A percentile compares a stretch with the other conserved stretches of the same genome.
phyloP scores from a whole-genome alignment of 1,139 yeast species.

The Geotrichum australiense region DNA sequence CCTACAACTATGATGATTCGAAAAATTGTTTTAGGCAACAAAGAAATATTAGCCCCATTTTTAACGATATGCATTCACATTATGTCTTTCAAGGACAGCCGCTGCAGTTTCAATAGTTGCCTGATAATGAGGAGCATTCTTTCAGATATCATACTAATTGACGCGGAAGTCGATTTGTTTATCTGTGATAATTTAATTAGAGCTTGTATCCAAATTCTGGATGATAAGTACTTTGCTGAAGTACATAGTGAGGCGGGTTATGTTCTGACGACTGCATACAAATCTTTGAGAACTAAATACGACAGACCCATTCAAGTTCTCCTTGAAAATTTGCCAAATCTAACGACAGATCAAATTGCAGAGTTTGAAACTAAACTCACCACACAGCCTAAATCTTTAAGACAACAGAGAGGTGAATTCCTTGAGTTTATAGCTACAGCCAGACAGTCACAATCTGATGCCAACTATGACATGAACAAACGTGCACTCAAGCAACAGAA shows the following conservation, averaged over 20 bases:
- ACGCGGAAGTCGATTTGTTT: slow-evolving; percentile 72
- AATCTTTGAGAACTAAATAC: slow-evolving; percentile 58
- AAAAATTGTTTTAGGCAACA: slow-evolving; percentile 55
- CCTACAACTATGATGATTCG: slow-evolving; percentile 43
- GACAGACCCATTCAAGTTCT: slow-evolving; percentile 38
- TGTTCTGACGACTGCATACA: slow-evolving; percentile 72
- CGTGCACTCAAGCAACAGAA: slow-evolving; percentile 14
- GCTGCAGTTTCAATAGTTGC: slow-evolving; percentile 87
- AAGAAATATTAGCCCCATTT: slow-evolving; percentile 70
- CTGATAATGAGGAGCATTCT: slow-evolving; percentile 67
- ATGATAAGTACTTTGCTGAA: slow-evolving; percentile 74
- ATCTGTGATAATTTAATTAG: slow-evolving; percentile 49
- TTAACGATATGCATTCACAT: slow-evolving; percentile 69
- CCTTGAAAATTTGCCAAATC: slow-evolving; percentile 35
- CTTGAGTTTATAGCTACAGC: slow-evolving; percentile 51
- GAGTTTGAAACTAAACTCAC: slow-evolving; percentile 56
- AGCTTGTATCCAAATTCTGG: slow-evolving; percentile 52
- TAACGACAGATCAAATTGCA: slow-evolving; percentile 34
- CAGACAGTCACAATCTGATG: slow-evolving; percentile 17
- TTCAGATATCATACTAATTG: slow-evolving; percentile 57
- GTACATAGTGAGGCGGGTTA: slow-evolving; percentile 89
- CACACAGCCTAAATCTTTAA: slow-evolving; percentile 54
- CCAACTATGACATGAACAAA: slow-evolving; percentile 15
- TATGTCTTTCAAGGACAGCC: slow-evolving; percentile 76
- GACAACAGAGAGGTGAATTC: slow-evolving; percentile 69